Evolutionary conservation across 352 stramenopile genomes (phyloP).

Genomic region (Phytophthora pisi): DNA sequence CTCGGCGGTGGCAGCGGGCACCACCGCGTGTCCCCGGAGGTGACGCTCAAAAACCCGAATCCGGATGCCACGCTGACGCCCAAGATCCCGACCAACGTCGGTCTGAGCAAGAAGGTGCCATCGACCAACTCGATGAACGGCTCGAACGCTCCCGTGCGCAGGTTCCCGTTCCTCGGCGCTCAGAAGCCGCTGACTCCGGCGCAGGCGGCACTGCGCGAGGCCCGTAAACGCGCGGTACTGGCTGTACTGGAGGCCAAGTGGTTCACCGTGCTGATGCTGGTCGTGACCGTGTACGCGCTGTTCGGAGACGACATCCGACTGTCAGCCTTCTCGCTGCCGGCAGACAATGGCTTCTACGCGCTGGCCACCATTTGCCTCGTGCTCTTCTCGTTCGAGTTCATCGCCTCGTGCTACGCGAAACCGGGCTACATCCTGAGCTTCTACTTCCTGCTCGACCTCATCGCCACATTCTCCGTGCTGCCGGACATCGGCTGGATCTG

Average conservation of each 20-base stretch:
- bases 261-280: constrained; percentile 85
- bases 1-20: constrained; percentile 36
- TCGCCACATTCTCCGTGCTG: constrained; percentile 84
- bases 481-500: constrained; percentile 88
- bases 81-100: constrained; percentile 57
- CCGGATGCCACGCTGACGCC: constrained; percentile 62
- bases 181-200: constrained; percentile 35
- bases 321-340: constrained; percentile 63
- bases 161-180: constrained; percentile 21
- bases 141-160: constrained; percentile 5
- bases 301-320: constrained; percentile 93
- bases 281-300: constrained; percentile 93
- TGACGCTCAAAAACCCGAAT: constrained; percentile 70
- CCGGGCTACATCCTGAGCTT: constrained; percentile 89
- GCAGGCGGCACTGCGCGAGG: constrained; percentile 48
- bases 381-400: constrained; percentile 91
- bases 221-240: constrained; percentile 45
- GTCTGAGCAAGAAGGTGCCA: constrained; percentile 35
- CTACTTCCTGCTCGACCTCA: constrained; percentile 91
- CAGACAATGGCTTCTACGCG: constrained; percentile 85
- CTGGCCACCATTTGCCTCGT: constrained; percentile 89
- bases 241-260: constrained; percentile 74
- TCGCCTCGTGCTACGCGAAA: constrained; percentile 75
- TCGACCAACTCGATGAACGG: constrained; percentile 11
- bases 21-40: constrained; percentile 75